These are phyloP conservation scores for Colletotrichum kahawae DNA, from an alignment of 2,329 filamentous ascomycete species.

Conservation along the genomic window DNA sequence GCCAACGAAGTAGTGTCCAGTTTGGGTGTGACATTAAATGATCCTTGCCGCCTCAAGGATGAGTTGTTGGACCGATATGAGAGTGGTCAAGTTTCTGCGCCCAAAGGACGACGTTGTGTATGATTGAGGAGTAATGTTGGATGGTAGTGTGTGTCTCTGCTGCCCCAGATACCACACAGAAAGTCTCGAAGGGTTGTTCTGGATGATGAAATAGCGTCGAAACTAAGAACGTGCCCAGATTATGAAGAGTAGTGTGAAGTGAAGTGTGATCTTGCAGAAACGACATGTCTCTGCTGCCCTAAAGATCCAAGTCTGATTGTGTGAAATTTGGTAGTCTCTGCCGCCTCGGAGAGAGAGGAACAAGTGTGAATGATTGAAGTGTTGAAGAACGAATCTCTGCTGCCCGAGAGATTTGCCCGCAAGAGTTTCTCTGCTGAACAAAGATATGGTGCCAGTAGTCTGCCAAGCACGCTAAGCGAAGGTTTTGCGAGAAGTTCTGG, in stretches of 20 bases:
- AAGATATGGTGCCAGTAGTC: not conserved
- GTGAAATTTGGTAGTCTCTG: not conserved
- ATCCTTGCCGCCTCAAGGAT: not conserved
- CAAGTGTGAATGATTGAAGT: not conserved
- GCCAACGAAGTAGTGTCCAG: not conserved
- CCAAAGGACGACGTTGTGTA: not conserved
- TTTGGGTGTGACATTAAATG: not conserved
- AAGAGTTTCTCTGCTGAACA: not conserved
- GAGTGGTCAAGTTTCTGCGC: not conserved
- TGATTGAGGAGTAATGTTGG: not conserved
- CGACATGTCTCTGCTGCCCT: not conserved
- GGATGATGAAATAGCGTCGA: not conserved
- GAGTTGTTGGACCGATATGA: not conserved
- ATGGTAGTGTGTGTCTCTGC: not conserved
- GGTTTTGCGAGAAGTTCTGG: not conserved
- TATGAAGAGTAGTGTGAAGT: not conserved
- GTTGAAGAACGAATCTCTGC: not conserved
- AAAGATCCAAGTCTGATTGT: not conserved
- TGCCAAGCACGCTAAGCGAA: not conserved
- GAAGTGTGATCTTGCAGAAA: not conserved
- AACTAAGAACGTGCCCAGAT: not conserved
- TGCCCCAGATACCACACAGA: not conserved
- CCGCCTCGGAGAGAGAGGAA: not conserved
- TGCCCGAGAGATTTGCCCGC: not conserved
- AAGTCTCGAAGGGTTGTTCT: not conserved